Base-by-base conservation (phyloP, 345 rosid genomes). In the Combretum micranthum region DNA sequence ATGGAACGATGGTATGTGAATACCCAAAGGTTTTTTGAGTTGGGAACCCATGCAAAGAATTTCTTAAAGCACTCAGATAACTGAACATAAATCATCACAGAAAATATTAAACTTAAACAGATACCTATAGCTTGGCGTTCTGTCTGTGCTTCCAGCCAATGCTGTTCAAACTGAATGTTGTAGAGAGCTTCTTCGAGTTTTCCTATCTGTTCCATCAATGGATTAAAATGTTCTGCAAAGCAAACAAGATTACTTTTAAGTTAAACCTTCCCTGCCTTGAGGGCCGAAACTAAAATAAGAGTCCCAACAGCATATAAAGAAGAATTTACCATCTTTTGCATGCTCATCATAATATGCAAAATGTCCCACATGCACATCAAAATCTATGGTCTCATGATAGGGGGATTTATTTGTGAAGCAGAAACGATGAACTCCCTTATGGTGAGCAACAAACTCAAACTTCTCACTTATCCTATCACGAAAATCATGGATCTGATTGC, bases 131-230 rank as follows among this genome's bases (percentile, higher is more conserved):
- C 82, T 70, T 86, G 94, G 50, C 85, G 94, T 60, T 86, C 87
- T n/a, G 89, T 83, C 75, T 86, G 85, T 44, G 87, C 87, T 72
- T 77, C 83, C 11, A 86, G 77, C 89, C 89, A 86, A 60, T 86
- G 94, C 72, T 81, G 89, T 60, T 83, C 94, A 1, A 86, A 86
- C 53, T 80, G 86, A 55, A 85, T 73, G 66, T 83, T 80, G 67
- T 80, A 78, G 44, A 85, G 88, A 16, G 93, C 87, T 55, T 83
- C 85, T 67, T 83, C 86, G 45, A 86, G 64, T 69, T 75, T 83
- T 26, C 73, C 71, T 18, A 86, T 81, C 58, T 86, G 80, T n/a
- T 83, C 82, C 55, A 79, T 43, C 71, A 81, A 65, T 6, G 94
- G 94, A 25, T 69, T 75, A 60, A 86, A 73, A 68, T 86, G 94